Evolutionary conservation across 352 stramenopile species (phyloP).

Genomic region (Pythium scleroteichum): DNA sequence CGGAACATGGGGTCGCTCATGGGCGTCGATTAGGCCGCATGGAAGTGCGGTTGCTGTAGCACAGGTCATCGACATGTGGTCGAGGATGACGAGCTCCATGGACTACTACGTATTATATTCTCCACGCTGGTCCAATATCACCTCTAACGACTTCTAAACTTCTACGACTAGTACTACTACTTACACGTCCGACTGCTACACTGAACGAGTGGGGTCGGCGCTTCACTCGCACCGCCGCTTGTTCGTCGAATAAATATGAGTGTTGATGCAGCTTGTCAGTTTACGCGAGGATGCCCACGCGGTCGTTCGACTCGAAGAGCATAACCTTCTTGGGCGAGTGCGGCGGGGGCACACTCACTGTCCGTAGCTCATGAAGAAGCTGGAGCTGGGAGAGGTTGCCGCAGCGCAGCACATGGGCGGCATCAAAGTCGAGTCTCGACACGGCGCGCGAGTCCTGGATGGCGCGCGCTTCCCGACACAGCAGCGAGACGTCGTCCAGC

Average conservation of each 20-base stretch:
- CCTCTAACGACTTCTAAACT: too few species aligned
- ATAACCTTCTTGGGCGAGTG: conserved; percentile 20
- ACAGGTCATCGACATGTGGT: too few species aligned
- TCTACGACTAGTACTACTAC: neutral
- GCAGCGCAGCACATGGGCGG: conserved; percentile 24
- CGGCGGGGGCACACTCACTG: neutral
- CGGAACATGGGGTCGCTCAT: neutral
- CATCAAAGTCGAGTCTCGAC: conserved; percentile 34
- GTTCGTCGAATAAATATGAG: conserved; percentile 19
- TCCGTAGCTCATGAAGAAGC: conserved; percentile 15
- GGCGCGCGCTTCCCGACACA: conserved; percentile 46
- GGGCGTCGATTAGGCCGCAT: too few species aligned
- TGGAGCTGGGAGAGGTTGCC: conserved; percentile 32
- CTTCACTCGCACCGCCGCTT: conserved; percentile 8
- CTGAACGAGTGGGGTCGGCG: neutral
- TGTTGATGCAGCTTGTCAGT: neutral
- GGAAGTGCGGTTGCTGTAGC: too few species aligned
- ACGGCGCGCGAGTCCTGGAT: conserved; percentile 40
- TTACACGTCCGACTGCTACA: neutral
- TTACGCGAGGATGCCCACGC: conserved; percentile 22
- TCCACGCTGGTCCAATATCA: too few species aligned
- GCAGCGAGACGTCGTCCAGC: conserved; percentile 45
- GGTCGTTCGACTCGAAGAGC: conserved; percentile 22
- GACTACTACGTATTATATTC: too few species aligned
- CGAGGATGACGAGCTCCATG: too few species aligned